Percentiles rank a stretch among this genome's conserved stretches.
Conservation (phyloP, 441 rosid species). For the Pelargonium citronellum region DNA sequence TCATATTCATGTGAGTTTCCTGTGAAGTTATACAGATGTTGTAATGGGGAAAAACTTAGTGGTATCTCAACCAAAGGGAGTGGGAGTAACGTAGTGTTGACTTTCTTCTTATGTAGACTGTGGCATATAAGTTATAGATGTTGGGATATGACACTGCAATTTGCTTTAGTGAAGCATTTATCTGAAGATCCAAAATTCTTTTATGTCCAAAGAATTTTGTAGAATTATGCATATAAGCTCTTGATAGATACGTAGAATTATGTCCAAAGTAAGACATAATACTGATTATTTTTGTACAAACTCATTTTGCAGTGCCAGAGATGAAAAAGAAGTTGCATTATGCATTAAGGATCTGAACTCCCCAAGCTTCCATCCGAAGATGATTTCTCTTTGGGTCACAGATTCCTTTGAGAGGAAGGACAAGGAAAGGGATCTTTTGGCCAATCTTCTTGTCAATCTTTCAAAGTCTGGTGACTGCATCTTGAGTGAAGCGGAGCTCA, state of each 20-base stretch:
- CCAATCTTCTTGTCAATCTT: constrained; percentile 71
- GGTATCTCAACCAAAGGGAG: no score
- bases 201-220: no score
- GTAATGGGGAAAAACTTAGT: no score
- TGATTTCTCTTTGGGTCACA: constrained; percentile 84
- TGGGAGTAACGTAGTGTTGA: no score
- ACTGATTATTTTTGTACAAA: not conserved
- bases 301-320: constrained; percentile 65
- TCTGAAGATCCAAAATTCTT: no score
- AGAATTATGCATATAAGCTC: no score
- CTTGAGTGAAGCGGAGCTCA: constrained; percentile 49
- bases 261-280: not conserved
- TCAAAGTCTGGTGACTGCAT: constrained; percentile 44
- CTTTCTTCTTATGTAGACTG: no score
- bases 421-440: constrained; percentile 75
- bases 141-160: no score
- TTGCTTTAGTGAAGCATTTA: no score
- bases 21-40: no score
- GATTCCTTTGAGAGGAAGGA: constrained; percentile 97
- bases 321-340: constrained; percentile 76
- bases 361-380: constrained; percentile 69
- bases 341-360: constrained; percentile 86
- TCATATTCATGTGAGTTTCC: no score
- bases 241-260: not conserved
- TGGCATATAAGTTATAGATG: no score